Evolutionary conservation across 2,329 filamentous ascomycete genomes (phyloP).

Genomic region (Fusarium aywerte): DNA sequence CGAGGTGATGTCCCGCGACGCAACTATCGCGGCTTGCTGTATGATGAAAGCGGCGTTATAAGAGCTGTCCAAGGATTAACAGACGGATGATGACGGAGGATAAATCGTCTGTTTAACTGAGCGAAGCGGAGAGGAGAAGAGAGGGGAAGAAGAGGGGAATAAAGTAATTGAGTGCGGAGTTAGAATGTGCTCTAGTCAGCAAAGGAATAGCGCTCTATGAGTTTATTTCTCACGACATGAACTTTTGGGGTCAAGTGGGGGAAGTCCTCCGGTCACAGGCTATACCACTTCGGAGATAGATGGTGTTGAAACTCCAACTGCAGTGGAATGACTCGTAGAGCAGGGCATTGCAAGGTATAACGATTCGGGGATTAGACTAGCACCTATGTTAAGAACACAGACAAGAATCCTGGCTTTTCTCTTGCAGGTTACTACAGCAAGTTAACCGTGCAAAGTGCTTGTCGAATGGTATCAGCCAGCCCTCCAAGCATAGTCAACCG

Average conservation of each 20-base stretch:
- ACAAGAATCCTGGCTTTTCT: neutral
- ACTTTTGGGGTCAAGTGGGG: neutral
- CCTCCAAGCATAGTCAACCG: too few species aligned
- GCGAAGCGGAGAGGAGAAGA: neutral
- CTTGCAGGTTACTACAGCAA: neutral
- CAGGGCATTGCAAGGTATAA: neutral
- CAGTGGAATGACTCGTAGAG: neutral
- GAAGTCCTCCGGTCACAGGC: neutral
- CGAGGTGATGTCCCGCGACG: neutral
- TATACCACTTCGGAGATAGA: neutral
- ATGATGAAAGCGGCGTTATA: constrained; percentile 19
- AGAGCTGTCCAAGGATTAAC: neutral
- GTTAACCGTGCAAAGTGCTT: constrained; percentile 1
- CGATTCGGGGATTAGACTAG: neutral
- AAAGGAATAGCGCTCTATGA: neutral
- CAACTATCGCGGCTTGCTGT: neutral
- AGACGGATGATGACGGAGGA: neutral
- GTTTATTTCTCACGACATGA: neutral
- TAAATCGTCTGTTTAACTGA: fast-evolving
- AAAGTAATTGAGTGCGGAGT: neutral
- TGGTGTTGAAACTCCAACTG: neutral
- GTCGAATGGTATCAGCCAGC: neutral
- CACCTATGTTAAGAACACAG: neutral
- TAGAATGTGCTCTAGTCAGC: neutral
- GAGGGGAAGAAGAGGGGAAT: neutral